Evolutionary conservation across 2,329 filamentous ascomycete genomes (phyloP).

Genomic region (Aspergillus neoniger): DNA sequence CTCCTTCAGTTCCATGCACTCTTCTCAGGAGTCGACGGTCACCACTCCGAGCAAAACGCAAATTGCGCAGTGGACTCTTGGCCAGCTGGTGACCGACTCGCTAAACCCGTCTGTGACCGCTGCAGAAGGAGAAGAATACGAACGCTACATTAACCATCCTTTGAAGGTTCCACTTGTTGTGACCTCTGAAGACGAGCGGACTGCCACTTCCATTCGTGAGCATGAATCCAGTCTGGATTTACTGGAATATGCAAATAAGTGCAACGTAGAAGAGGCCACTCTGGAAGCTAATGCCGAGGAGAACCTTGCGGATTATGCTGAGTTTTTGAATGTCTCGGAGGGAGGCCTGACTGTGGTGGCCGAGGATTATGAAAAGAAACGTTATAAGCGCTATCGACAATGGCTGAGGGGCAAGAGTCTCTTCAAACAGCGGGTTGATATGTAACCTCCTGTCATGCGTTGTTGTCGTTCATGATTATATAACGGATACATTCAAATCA

Average conservation of each 20-base stretch:
- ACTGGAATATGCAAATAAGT: conserved; percentile 74
- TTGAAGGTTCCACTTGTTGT: conserved; percentile 75
- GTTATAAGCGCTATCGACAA: conserved; percentile 94
- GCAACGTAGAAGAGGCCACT: conserved; percentile 60
- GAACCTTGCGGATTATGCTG: conserved; percentile 71
- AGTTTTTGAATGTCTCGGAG: conserved; percentile 74
- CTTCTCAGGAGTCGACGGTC: conserved; percentile 48
- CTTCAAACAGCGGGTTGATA: conserved; percentile 78
- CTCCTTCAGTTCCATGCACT: conserved; percentile 23
- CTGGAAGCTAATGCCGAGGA: conserved; percentile 55
- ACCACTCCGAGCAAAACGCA: conserved; percentile 76
- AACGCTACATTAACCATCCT: conserved; percentile 84
- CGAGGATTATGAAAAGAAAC: conserved; percentile 85
- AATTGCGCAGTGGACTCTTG: conserved; percentile 79
- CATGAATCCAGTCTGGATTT: conserved; percentile 63
- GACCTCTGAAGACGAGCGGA: conserved; percentile 44
- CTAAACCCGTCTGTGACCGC: conserved; percentile 79
- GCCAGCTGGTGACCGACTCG: conserved; percentile 80
- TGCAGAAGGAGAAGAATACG: conserved; percentile 81
- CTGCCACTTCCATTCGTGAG: conserved; percentile 37
- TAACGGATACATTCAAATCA: no score
- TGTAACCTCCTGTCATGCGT: conserved; percentile 21
- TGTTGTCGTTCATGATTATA: no score
- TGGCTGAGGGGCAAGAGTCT: conserved; percentile 94
- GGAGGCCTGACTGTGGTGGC: conserved; percentile 85